Conservation (phyloP, 129 eudicot species). For the Rutidosis leptorrhynchoides region DNA sequence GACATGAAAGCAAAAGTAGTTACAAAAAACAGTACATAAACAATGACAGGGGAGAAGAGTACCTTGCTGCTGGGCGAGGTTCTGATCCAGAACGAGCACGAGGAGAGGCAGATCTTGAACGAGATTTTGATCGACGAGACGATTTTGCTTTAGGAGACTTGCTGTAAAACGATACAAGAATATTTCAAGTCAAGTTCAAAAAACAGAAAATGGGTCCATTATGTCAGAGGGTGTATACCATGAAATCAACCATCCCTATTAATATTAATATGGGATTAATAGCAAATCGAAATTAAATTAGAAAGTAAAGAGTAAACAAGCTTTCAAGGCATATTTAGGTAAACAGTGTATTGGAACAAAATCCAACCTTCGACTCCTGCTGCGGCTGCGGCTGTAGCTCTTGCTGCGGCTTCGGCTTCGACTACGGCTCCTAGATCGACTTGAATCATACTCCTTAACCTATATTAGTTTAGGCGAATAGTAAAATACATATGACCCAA, state of each 20-base stretch:
- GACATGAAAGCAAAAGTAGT: not conserved
- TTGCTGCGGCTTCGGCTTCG: conserved; percentile 52
- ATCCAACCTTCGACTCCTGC: conserved; percentile 66
- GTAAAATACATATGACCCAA: not conserved
- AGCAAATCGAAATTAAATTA: not conserved
- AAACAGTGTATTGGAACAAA: not conserved
- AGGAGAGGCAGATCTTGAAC: conserved; percentile 66
- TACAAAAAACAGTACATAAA: not conserved
- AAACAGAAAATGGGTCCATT: not conserved
- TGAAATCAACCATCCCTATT: not conserved
- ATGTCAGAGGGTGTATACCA: not conserved
- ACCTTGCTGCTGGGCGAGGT: conserved; percentile 76
- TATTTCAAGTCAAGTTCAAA: not conserved
- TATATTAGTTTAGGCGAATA: conserved; percentile 13
- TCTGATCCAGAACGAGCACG: conserved; percentile 63
- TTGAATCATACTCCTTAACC: conserved; percentile 87
- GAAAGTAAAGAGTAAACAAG: not conserved
- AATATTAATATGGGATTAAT: not conserved
- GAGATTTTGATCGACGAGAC: conserved; percentile 85
- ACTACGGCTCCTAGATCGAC: conserved; percentile 82
- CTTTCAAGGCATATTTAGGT: not conserved
- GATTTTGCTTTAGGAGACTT: conserved; percentile 80
- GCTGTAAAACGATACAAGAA: conserved; percentile 34
- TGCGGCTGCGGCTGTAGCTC: conserved; percentile 37
- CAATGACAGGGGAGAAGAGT: not conserved